Evolutionary conservation across 768 basidiomycete species (phyloP), one percentile per base, ranked within the genome.

Genomic region (Multifurca ochricompacta): DNA sequence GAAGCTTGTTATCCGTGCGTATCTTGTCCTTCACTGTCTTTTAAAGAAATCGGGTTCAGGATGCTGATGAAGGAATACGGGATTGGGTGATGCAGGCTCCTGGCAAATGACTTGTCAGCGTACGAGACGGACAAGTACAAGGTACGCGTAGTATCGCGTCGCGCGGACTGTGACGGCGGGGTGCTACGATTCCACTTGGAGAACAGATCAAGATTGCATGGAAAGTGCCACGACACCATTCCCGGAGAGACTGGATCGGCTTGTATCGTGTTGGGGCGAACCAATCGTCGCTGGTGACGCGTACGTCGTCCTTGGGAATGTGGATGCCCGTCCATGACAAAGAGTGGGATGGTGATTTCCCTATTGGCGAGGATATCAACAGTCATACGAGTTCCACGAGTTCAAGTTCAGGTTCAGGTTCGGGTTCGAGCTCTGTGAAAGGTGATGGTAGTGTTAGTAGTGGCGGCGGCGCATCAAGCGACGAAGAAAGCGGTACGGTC

Each of bases 231-330:
- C 70, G 73, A 32, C 78, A 81, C 50, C 95, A 97, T 65, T 94
- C 93, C 11, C 78, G 89, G 11, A 82, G 83, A 62, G 96, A 99
- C 67, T 98, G 96, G 96, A 87, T 99, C 63, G 96, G 94, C 13
- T 80, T 97, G 23, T 92, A 92, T 66, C 77, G 85, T 66, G 77
- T 94, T 48, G 93, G 90, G 28, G 92, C 92, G 0, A 96, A 94
- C 68, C 83, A 83, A 64, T 89, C 85, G 13, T 81, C 74, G 9
- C 73, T 85, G 18, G 82, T 98, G 39, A 99, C 96, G 6, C 82
- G 83, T 54, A 85, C 85, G 4, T 83, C 87, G 4, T 90, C 89
- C 1, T 71, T 87, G 63, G 95, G 95, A 28, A 82, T 87, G 76
- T 99, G 96, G 96, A 76, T 87, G 28, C 93, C 93, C 32, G 85